phyloP scores from a whole-genome alignment of 2,329 filamentous ascomycete genomes.

The Periglandula ipomoeae region DNA sequence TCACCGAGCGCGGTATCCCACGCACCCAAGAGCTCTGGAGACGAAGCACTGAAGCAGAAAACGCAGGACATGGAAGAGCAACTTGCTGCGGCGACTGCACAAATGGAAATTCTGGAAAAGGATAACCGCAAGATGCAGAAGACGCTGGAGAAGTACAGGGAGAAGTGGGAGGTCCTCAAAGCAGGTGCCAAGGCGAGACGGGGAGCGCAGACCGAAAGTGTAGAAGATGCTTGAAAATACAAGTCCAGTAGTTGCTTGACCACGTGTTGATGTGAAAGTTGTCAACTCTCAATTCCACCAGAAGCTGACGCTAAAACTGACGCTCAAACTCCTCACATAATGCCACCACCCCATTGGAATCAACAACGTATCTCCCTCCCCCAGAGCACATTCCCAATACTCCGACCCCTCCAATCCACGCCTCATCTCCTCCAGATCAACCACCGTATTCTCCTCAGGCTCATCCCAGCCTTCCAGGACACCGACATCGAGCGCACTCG shows the following conservation, averaged over 20 bases:
- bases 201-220: conserved; percentile 25
- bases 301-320: conserved; percentile 92
- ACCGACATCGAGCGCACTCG: conserved; percentile 69
- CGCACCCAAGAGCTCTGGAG: conserved; percentile 17
- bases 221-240: conserved; percentile 21
- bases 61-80: conserved; percentile 61
- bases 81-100: conserved; percentile 45
- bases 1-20: conserved; percentile 31
- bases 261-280: too few relatives aligned
- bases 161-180: conserved; percentile 53
- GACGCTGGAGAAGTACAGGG: conserved; percentile 48
- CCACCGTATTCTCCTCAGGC: conserved; percentile 10
- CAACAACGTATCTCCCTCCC: conserved; percentile 76
- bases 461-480: conserved; percentile 54
- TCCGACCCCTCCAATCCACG: conserved; percentile 46
- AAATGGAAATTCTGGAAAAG: conserved; percentile 58
- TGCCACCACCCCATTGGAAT: conserved; percentile 98
- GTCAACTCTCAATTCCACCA: conserved; percentile 75
- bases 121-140: conserved; percentile 47
- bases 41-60: conserved; percentile 34
- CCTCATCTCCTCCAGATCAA: conserved; percentile 29
- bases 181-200: conserved; percentile 49
- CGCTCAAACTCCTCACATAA: conserved; percentile 76
- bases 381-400: conserved; percentile 70
- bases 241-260: too few relatives aligned